Evolutionary conservation across 306 rosid genomes (phyloP), one percentile per base, ranked within the genome.

Genomic region (Pueraria montana): DNA sequence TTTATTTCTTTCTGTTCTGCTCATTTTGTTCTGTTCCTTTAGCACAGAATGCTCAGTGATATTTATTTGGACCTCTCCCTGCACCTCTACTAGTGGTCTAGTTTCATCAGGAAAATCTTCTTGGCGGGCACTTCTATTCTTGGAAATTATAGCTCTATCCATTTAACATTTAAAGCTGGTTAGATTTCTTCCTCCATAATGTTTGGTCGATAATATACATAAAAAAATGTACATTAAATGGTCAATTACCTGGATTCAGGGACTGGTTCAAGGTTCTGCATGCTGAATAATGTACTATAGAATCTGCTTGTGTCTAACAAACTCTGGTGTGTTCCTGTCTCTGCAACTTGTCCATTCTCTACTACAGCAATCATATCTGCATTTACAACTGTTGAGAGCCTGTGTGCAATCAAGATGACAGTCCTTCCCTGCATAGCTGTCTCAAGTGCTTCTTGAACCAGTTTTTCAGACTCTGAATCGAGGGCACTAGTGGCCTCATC

Each of bases 401-500:
- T 91, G 81, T 94, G 98, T 24, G 98, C 97, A 34, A 94, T 88
- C 86, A 92, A 40, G 86, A 92, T 84, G 62, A 90, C 96, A 83
- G 98, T 94, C 66, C 94, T 88, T 74, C 94, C 97, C 74, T 84
- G 84, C 91, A 90, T 87, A 27, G 97, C 96, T 78, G 77, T 90
- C 64, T 94, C 94, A 82, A 94, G 96, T 65, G 98, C 96, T 10
- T 88, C 96, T 83, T 94, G 98, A 76, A 94, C 97, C 75, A 90
- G 72, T 79, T 86, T 91, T 76, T 94, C 97, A 7, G 98, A 94
- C 71, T 92, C 94, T 9, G 95, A 84, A 86, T 94, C 98, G 18
- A 94, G 94, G 34, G 98, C 96, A 86, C 98, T 94, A 52, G 97
- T 91, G 81, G 97, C 98, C 86, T 94, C 98, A 24, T 94, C 98